These are phyloP conservation scores for Calonectria honghensis DNA, from an alignment of 2,329 filamentous ascomycete genomes.

Conservation along the genomic window DNA sequence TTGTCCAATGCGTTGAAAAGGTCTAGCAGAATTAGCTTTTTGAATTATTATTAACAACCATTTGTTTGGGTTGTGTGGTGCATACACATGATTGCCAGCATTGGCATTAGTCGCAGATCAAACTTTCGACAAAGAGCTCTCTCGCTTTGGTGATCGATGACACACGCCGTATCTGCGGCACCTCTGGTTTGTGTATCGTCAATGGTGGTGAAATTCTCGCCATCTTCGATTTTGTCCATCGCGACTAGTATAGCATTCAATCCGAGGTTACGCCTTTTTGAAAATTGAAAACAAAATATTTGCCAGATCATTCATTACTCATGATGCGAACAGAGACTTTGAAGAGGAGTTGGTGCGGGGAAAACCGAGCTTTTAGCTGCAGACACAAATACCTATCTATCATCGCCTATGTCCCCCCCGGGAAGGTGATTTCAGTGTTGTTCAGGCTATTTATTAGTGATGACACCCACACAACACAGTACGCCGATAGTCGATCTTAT, in stretches of 20 bases:
- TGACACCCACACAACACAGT: not conserved
- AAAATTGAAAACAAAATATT: not conserved
- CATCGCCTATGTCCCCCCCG: conserved; percentile 2
- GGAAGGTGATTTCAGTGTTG: not conserved
- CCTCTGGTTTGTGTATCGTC: not conserved
- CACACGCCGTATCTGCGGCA: conserved; percentile 52
- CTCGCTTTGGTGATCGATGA: conserved; percentile 67
- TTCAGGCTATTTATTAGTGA: conserved; percentile 14
- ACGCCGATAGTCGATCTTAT: not conserved
- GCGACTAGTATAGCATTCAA: too few species aligned
- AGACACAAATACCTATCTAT: conserved; percentile 2
- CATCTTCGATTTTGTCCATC: conserved; percentile 4
- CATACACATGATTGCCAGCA: conserved; percentile 72
- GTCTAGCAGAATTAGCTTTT: conserved; percentile 45
- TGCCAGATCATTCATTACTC: not conserved
- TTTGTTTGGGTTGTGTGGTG: not conserved
- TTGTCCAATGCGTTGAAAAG: conserved; percentile 70
- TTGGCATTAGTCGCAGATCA: conserved; percentile 71
- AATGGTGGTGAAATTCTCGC: not conserved
- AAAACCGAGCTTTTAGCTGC: not conserved
- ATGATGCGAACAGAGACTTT: not conserved
- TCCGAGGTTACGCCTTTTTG: not conserved
- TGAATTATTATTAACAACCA: not conserved
- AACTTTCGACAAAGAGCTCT: conserved; percentile 72
- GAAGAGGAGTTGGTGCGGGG: not conserved